These are phyloP conservation scores for Colletotrichum australisinense DNA, from an alignment of 2,329 filamentous ascomycete genomes.

Conservation along the genomic window DNA sequence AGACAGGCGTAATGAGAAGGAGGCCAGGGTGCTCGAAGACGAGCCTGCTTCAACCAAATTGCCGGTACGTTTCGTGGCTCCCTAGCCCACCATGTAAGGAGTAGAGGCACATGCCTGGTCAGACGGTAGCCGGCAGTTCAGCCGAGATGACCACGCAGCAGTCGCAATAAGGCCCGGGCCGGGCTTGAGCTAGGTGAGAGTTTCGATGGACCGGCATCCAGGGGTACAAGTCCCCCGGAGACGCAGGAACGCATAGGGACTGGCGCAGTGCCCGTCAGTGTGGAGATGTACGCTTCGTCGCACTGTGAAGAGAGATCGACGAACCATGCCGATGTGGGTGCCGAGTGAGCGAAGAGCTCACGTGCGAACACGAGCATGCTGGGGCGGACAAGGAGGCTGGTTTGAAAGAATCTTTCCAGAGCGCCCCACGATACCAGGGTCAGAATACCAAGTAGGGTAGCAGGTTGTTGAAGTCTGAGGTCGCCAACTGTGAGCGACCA, in stretches of 20 bases:
- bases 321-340: not conserved
- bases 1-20: not conserved
- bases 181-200: not conserved
- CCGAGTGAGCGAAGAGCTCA: not conserved
- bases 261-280: not conserved
- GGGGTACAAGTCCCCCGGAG: not conserved
- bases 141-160: constrained; percentile 20
- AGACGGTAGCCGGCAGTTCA: not conserved
- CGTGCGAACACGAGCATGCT: constrained; percentile 23
- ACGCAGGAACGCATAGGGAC: constrained; percentile 14
- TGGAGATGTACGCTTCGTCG: constrained; percentile 6
- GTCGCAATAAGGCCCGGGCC: constrained; percentile 5
- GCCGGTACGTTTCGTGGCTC: not conserved
- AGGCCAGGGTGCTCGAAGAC: not conserved
- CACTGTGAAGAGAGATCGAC: constrained; percentile 17
- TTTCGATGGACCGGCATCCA: not conserved
- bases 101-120: not conserved
- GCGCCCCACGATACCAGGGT: not conserved
- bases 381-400: constrained; percentile 11
- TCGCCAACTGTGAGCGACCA: too few relatives aligned
- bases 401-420: not conserved
- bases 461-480: not conserved
- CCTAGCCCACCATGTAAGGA: not conserved
- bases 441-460: not conserved
- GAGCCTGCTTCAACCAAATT: not conserved